Evolutionary conservation across 2,329 filamentous ascomycete genomes (phyloP), one percentile per base, ranked within the genome.

Genomic region (Aureobasidium mangrovei): DNA sequence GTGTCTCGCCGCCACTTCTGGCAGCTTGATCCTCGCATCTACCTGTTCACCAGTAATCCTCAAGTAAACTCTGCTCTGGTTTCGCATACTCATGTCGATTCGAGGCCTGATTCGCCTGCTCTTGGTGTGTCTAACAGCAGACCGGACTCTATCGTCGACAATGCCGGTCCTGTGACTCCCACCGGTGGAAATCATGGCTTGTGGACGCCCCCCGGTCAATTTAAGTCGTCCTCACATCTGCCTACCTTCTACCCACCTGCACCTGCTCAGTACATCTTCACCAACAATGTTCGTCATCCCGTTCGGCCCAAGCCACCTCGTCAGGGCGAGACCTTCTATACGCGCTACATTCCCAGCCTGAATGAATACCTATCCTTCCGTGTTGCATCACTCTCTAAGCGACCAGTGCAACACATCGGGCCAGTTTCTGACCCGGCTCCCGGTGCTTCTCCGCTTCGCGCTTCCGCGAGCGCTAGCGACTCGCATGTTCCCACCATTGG

Each of bases 301-400:
- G 74, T 94, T 40, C 83, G 93, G 0, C 86, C 88, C 1, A 95
- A 94, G 66, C 90, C 91, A 0, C 88, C 90, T 1, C 83, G 88
- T 2, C 90, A 95, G 76, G 90, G 90, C 10, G 89, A 96, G 63
- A 82, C 88, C 0, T 91, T 98, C 64, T 98, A 98, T 68, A 85
- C 84, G 0, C 85, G 93, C 53, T 95, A 85, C 67, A 77, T 97
- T 12, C 88, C 88, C 0, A 91, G 85, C 44, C 74, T 91, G 2
- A 81, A 81, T 4, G 88, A 94, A 66, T 95, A 91, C 60, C 78
- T 98, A 7, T 91, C 88, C 0, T 94, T 98, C 71, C 84, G 93
- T 24, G 84, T 93, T 0, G 90, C 91, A 0, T 88, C 85, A 0
- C 72, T 85, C 4, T 84, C 84, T 33, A 67, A 79, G 1, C 77